Evolutionary conservation across 352 stramenopile species (phyloP).

Genomic region (Phytophthora boehmeriae): DNA sequence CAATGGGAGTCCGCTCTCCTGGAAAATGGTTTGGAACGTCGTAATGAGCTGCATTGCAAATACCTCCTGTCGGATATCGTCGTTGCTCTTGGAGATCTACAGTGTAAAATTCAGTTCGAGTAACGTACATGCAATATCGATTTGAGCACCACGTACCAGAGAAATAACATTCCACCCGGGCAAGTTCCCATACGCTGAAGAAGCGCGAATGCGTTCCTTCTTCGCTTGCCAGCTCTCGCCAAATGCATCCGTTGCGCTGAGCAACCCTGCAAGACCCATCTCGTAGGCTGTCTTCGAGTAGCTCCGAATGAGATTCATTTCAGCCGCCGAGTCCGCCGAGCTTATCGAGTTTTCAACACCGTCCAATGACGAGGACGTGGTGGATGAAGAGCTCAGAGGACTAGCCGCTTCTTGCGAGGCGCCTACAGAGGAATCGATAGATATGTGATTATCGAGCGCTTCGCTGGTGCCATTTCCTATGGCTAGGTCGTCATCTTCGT

Average conservation of each 20-base stretch:
- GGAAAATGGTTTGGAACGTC: conserved; percentile 93
- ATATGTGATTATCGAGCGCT: neutral
- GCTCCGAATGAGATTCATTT: conserved; percentile 52
- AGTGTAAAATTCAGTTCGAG: conserved; percentile 3
- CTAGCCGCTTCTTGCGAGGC: conserved; percentile 9
- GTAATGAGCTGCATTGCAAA: conserved; percentile 97
- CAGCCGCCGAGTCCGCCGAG: conserved; percentile 25
- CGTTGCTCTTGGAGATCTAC: conserved; percentile 96
- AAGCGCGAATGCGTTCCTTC: conserved; percentile 88
- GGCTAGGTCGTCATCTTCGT: conserved; percentile 48
- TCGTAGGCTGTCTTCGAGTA: conserved; percentile 74
- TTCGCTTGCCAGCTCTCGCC: conserved; percentile 96
- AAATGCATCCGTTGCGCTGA: conserved; percentile 74
- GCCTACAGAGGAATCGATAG: conserved; percentile 5
- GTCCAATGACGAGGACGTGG: conserved; percentile 5
- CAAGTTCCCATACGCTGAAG: conserved; percentile 84
- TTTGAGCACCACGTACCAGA: conserved; percentile 49
- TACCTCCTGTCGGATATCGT: conserved; percentile 96
- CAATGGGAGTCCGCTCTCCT: conserved; percentile 89
- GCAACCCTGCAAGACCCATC: conserved; percentile 64
- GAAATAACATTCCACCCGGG: conserved; percentile 94
- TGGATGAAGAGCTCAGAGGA: conserved; percentile 19
- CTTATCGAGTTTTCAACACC: conserved; percentile 28
- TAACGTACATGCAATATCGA: neutral
- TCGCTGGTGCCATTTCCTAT: conserved; percentile 11